phyloP scores from a whole-genome alignment of 495 filamentous ascomycete genomes.

The Schizothecium vesticola region DNA sequence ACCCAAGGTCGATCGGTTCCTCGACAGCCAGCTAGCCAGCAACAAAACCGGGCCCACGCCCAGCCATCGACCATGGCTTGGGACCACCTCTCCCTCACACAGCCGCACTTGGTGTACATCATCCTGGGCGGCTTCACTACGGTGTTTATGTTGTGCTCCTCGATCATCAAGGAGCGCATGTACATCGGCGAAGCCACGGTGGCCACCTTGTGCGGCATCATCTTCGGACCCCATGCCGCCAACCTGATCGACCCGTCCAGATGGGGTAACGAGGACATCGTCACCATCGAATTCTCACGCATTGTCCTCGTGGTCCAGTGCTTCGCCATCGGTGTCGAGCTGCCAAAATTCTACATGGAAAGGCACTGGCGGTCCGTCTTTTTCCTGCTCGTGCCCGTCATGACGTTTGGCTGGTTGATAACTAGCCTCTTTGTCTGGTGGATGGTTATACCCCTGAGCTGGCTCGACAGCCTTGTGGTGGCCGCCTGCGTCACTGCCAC shows the following conservation, averaged over 20 bases:
- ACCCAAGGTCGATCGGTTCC: not conserved
- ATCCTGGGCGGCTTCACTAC: slow-evolving; percentile 97
- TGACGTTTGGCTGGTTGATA: slow-evolving; percentile 95
- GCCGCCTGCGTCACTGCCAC: slow-evolving; percentile 97
- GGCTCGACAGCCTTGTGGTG: slow-evolving; percentile 79
- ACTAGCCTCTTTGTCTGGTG: slow-evolving; percentile 97
- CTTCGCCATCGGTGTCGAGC: slow-evolving; percentile 97
- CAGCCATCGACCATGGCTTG: slow-evolving; percentile 64
- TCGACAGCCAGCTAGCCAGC: not conserved
- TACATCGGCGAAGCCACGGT: slow-evolving; percentile 99
- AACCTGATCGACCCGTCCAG: slow-evolving; percentile 76
- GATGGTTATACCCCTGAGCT: slow-evolving; percentile 76
- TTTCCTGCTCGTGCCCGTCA: slow-evolving; percentile 86
- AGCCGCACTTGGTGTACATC: slow-evolving; percentile 96
- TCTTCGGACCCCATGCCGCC: slow-evolving; percentile 93
- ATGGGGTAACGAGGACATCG: slow-evolving; percentile 93
- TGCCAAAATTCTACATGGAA: slow-evolving; percentile 98
- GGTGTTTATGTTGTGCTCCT: slow-evolving; percentile 96
- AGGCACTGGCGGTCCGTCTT: slow-evolving; percentile 92
- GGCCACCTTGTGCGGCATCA: slow-evolving; percentile 91
- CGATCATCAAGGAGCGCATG: slow-evolving; percentile 94
- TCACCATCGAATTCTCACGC: slow-evolving; percentile 93
- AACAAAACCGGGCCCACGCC: not conserved
- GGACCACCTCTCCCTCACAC: slow-evolving; percentile 88
- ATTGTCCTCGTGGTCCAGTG: slow-evolving; percentile 98